These are phyloP conservation scores for Exophiala calicioides DNA, from an alignment of 2,329 filamentous ascomycete genomes.

Conservation along the genomic window DNA sequence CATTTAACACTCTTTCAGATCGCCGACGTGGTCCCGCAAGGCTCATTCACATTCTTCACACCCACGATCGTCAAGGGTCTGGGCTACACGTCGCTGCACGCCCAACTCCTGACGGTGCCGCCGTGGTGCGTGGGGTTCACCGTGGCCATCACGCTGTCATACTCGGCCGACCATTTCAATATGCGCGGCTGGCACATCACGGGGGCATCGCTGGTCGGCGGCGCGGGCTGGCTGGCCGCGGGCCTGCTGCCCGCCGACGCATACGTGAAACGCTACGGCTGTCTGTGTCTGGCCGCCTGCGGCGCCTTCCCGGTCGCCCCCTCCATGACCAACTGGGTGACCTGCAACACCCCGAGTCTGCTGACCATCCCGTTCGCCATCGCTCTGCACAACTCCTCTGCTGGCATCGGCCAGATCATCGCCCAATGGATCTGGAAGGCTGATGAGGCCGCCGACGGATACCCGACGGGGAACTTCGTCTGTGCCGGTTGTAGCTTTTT, in stretches of 20 bases:
- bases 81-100: slow-evolving; percentile 30
- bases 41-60: slow-evolving; percentile 28
- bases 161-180: too few species aligned
- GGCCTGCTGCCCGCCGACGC: slow-evolving; percentile 62
- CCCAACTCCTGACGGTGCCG: slow-evolving; percentile 34
- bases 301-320: slow-evolving; percentile 70
- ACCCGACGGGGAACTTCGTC: slow-evolving; percentile 67
- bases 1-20: slow-evolving; percentile 17
- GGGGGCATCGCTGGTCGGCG: slow-evolving; percentile 52
- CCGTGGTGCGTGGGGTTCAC: slow-evolving; percentile 28
- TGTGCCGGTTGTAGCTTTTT: slow-evolving; percentile 34
- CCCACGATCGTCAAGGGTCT: slow-evolving; percentile 28
- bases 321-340: slow-evolving; percentile 69
- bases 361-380: slow-evolving; percentile 68
- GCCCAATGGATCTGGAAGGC: slow-evolving; percentile 74
- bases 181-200: slow-evolving; percentile 57
- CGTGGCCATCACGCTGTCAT: too few species aligned
- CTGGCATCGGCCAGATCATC: slow-evolving; percentile 69
- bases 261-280: slow-evolving; percentile 66
- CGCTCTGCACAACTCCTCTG: slow-evolving; percentile 68
- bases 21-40: slow-evolving; percentile 29
- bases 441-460: slow-evolving; percentile 60
- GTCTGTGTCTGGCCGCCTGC: slow-evolving; percentile 66
- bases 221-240: slow-evolving; percentile 62
- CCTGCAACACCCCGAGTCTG: slow-evolving; percentile 66